Conservation (phyloP, 75 land plant species). For the Pinus tabuliformis region DNA sequence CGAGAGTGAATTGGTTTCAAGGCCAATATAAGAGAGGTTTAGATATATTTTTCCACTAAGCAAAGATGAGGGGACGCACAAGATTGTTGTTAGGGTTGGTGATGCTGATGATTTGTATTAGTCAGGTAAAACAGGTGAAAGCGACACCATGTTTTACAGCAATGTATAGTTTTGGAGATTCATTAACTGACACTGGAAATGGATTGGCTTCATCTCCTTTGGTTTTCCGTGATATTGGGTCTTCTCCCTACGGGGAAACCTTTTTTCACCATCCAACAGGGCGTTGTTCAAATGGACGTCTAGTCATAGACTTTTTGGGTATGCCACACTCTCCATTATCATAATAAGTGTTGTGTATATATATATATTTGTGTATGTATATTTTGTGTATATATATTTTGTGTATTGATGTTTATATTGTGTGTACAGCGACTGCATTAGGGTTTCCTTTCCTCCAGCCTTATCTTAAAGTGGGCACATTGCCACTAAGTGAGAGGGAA, state of each 20-base stretch:
- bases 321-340: background rate
- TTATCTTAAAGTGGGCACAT: background rate
- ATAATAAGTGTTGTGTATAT: too few relatives aligned
- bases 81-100: background rate
- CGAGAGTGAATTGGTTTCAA: too few relatives aligned
- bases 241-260: constrained; percentile 48
- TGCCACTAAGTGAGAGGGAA: background rate
- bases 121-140: background rate
- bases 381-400: background rate
- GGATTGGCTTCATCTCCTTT: constrained; percentile 23
- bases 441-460: background rate
- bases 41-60: too few relatives aligned
- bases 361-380: too few relatives aligned
- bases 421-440: background rate
- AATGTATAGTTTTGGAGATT: constrained; percentile 70
- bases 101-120: background rate
- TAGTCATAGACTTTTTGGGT: constrained; percentile 67
- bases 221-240: constrained; percentile 18
- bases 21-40: too few relatives aligned
- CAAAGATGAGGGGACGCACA: too few relatives aligned
- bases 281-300: constrained; percentile 62
- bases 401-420: background rate
- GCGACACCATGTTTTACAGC: constrained; percentile 13
- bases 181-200: constrained; percentile 59
- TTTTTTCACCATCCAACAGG: constrained; percentile 46